Evolutionary conservation across 768 basidiomycete species (phyloP).

Genomic region (Suillus weaverae): DNA sequence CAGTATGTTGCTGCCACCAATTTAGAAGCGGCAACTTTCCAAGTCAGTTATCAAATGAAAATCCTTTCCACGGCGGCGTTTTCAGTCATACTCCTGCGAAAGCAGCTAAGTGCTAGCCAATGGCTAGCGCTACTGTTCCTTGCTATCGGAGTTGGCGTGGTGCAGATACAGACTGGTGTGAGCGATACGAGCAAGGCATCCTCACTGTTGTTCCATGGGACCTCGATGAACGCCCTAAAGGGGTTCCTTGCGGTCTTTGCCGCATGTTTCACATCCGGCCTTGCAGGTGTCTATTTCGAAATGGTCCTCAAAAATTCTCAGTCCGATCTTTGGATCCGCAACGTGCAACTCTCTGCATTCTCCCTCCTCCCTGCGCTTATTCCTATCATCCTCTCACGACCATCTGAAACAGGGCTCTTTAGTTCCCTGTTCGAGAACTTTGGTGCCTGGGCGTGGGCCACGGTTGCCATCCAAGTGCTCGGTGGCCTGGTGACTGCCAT

Average conservation of each 20-base stretch:
- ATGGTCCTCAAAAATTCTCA: slow-evolving; percentile 93
- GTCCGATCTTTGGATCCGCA: slow-evolving; percentile 93
- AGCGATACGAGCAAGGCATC: slow-evolving; percentile 27
- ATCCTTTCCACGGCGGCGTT: slow-evolving; percentile 92
- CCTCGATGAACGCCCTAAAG: slow-evolving; percentile 76
- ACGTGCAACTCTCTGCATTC: slow-evolving; percentile 93
- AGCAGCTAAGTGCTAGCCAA: slow-evolving; percentile 68
- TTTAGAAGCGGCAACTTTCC: slow-evolving; percentile 93
- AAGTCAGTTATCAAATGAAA: slow-evolving; percentile 97
- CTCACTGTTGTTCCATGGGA: slow-evolving; percentile 33
- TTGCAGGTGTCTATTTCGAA: slow-evolving; percentile 98
- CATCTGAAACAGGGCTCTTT: slow-evolving; percentile 40
- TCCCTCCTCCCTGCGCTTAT: slow-evolving; percentile 86
- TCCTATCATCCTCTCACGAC: slow-evolving; percentile 65
- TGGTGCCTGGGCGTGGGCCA: slow-evolving; percentile 89
- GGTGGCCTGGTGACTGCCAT: slow-evolving; percentile 92
- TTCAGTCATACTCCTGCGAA: slow-evolving; percentile 79
- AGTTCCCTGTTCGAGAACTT: slow-evolving; percentile 78
- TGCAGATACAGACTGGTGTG: slow-evolving; percentile 69
- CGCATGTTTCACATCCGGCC: slow-evolving; percentile 93
- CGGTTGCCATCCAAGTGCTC: slow-evolving; percentile 82
- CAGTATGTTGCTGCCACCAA: slow-evolving; percentile 95
- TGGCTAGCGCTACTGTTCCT: slow-evolving; percentile 87
- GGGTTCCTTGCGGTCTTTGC: slow-evolving; percentile 89
- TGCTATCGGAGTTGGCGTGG: slow-evolving; percentile 85